Percentiles rank a stretch among this genome's conserved stretches.
Conservation (phyloP, 2,329 filamentous ascomycete species). For the Aspergillus sp. region DNA sequence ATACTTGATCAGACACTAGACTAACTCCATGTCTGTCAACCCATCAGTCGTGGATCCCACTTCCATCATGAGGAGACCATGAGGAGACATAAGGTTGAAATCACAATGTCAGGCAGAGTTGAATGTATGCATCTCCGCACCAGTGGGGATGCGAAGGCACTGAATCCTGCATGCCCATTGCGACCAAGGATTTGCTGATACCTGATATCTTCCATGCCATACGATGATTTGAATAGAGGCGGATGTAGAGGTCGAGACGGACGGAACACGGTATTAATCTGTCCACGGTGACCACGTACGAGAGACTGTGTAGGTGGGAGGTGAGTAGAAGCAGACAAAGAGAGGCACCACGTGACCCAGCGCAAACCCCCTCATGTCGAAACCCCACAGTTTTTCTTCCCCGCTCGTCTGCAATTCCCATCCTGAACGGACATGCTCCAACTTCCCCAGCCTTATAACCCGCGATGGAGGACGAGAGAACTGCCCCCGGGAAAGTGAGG, state of each 20-base stretch:
- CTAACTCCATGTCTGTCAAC: too few relatives aligned
- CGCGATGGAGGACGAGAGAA: slow-evolving; percentile 42
- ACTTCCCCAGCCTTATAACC: slow-evolving; percentile 18
- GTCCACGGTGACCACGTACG: too few relatives aligned
- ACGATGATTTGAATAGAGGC: too few relatives aligned
- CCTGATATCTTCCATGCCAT: too few relatives aligned
- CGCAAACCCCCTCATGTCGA: slow-evolving; percentile 23
- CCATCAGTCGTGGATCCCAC: too few relatives aligned
- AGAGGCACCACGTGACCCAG: slow-evolving; percentile 12
- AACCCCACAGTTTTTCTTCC: slow-evolving; percentile 40
- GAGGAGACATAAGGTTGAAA: slow-evolving; percentile 9
- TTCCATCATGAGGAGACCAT: neutral
- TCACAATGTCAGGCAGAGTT: neutral
- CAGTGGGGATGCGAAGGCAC: slow-evolving; percentile 15
- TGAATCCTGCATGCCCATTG: neutral
- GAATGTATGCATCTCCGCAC: slow-evolving; percentile 19
- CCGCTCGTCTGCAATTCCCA: slow-evolving; percentile 31
- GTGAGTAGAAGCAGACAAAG: neutral
- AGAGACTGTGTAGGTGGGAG: neutral
- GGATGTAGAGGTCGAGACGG: too few relatives aligned
- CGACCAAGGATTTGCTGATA: too few relatives aligned
- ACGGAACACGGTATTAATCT: too few relatives aligned
- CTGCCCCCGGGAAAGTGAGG: slow-evolving; percentile 35
- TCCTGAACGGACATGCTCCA: slow-evolving; percentile 23
- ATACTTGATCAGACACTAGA: neutral